Conservation (phyloP, 495 filamentous ascomycete species). For the Oleoguttula mirabilis region DNA sequence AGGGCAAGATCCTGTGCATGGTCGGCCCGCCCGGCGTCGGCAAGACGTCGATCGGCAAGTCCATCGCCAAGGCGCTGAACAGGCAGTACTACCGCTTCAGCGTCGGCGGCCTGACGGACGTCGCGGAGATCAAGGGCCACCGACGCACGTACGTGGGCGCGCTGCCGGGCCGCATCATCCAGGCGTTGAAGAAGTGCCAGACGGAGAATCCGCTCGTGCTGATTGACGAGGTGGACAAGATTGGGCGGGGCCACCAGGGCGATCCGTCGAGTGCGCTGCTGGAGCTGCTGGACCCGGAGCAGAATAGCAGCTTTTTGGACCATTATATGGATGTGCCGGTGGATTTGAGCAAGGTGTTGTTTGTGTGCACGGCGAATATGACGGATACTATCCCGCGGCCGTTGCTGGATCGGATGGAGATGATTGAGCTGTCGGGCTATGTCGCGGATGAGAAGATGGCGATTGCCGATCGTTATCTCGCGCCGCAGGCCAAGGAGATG, state of each 20-base stretch:
- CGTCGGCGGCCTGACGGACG: conserved; percentile 91
- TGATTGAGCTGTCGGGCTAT: conserved; percentile 93
- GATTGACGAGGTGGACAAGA: conserved; percentile 97
- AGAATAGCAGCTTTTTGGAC: conserved; percentile 94
- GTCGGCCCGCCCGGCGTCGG: conserved; percentile 94
- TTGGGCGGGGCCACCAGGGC: conserved; percentile 88
- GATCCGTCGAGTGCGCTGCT: conserved; percentile 91
- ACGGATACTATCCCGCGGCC: conserved; percentile 96
- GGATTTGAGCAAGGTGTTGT: conserved; percentile 93
- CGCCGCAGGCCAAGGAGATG: conserved; percentile 79
- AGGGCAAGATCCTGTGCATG: conserved; percentile 97
- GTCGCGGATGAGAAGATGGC: conserved; percentile 99
- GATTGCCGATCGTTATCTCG: conserved; percentile 86
- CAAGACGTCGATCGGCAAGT: conserved; percentile 98
- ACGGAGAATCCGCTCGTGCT: conserved; percentile 95
- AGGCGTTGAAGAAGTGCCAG: conserved; percentile 97
- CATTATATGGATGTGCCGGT: conserved; percentile 99
- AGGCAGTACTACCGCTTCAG: conserved; percentile 96
- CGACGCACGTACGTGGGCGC: conserved; percentile 94
- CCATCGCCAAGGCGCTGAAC: conserved; percentile 86
- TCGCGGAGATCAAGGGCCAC: conserved; percentile 99
- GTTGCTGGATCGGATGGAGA: conserved; percentile 93
- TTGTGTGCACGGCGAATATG: conserved; percentile 98
- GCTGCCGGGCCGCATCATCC: conserved; percentile 89
- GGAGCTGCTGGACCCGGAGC: conserved; percentile 91